These are phyloP conservation scores for Cyanodermella asteris DNA, from an alignment of 2,329 filamentous ascomycete species.

Conservation along the genomic window DNA sequence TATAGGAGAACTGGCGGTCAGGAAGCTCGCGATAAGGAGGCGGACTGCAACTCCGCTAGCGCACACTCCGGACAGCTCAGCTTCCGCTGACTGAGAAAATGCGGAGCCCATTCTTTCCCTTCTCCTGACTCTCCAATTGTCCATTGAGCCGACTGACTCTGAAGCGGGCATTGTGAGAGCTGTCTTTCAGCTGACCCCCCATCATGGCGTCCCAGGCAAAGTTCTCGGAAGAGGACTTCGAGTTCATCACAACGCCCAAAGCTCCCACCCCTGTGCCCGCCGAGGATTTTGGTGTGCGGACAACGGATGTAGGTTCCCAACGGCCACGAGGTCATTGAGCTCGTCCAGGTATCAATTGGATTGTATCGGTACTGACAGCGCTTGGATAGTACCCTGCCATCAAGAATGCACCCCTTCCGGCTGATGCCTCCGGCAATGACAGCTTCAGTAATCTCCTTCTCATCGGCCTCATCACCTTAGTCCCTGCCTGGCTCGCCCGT, in stretches of 20 bases:
- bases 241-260: conserved; percentile 37
- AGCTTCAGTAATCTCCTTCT: conserved; percentile 71
- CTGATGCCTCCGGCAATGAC: conserved; percentile 65
- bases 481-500: conserved; percentile 65
- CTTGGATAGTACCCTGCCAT: conserved; percentile 63
- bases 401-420: conserved; percentile 83
- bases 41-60: no score
- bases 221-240: conserved; percentile 27
- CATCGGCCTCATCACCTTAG: conserved; percentile 41
- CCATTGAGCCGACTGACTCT: no score
- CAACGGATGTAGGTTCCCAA: conserved; percentile 31
- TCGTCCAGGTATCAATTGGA: conserved; percentile 2
- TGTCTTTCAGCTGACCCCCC: no score
- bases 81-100: no score
- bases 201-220: no score
- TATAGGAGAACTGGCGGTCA: no score
- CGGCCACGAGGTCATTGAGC: conserved; percentile 1
- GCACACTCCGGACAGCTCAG: no score
- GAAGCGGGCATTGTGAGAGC: no score
- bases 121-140: no score
- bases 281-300: conserved; percentile 37
- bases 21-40: no score
- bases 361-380: conserved; percentile 1
- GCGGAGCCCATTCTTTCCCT: no score
- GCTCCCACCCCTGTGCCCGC: conserved; percentile 28